Conservation (phyloP, 805 yeast genomes). For the Ascoidea rubescens region DNA sequence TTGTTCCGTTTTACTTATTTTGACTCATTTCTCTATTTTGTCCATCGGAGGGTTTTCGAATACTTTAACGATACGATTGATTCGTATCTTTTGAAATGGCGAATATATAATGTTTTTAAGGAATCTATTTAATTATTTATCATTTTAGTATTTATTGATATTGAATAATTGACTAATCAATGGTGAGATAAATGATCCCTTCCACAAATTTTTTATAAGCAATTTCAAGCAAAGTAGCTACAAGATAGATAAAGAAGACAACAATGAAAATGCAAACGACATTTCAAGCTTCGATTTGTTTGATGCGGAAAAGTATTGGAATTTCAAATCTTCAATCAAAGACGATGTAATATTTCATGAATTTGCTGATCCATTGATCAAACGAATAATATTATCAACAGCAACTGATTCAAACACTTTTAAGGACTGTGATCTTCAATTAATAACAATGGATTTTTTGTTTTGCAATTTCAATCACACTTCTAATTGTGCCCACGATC, state of each 20-base stretch:
- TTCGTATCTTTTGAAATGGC: too few species aligned
- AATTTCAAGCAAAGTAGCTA: too few species aligned
- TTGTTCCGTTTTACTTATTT: too few species aligned
- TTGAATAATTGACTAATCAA: slow-evolving; percentile 65
- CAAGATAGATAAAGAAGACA: too few species aligned
- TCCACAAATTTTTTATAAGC: slow-evolving; percentile 70
- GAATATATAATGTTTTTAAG: too few species aligned
- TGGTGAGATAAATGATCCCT: slow-evolving; percentile 68
- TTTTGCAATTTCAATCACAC: slow-evolving; percentile 8
- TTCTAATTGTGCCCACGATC: background rate
- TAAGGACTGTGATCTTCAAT: slow-evolving; percentile 47
- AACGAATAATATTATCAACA: slow-evolving; percentile 56
- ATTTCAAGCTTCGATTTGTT: slow-evolving; percentile 20
- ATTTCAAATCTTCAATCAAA: slow-evolving; percentile 57
- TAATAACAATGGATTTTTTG: slow-evolving; percentile 18
- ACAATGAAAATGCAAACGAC: slow-evolving; percentile 11
- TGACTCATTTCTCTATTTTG: too few species aligned
- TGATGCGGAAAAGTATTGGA: slow-evolving; percentile 69
- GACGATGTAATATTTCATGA: slow-evolving; percentile 64
- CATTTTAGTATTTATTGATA: slow-evolving; percentile 50
- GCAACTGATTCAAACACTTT: slow-evolving; percentile 77
- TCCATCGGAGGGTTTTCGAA: too few species aligned
- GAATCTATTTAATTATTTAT: slow-evolving; percentile 33
- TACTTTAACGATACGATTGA: too few species aligned
- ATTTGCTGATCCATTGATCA: slow-evolving; percentile 36